Conservation (phyloP, 129 eudicot species). For the Lactuca sativa region DNA sequence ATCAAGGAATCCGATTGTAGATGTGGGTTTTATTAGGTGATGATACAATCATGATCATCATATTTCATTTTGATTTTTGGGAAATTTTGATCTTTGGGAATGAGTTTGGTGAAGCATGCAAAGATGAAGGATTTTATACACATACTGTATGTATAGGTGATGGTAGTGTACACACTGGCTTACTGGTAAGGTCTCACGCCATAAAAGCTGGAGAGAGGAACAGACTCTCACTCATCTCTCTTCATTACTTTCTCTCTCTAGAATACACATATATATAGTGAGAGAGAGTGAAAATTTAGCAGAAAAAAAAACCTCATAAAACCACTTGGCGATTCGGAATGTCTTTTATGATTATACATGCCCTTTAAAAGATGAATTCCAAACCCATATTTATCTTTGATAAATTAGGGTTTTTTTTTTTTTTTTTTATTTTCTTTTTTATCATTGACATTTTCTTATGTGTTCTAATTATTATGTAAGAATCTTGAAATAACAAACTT, state of each 20-base stretch:
- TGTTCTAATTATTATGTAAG: constrained; percentile 2
- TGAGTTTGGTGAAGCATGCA: constrained; percentile 79
- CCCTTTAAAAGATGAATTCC: not conserved
- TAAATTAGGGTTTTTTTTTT: not conserved
- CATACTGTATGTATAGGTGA: constrained; percentile 24
- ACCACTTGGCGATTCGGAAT: constrained; percentile 21
- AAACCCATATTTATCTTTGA: constrained; percentile 2
- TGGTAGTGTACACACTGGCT: constrained; percentile 49
- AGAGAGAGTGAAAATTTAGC: constrained; percentile 20
- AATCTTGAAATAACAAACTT: constrained; percentile 7
- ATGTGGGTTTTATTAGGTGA: constrained; percentile 33
- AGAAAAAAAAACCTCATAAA: constrained; percentile 20
- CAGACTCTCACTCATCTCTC: constrained; percentile 40
- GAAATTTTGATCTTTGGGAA: constrained; percentile 32
- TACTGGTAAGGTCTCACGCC: constrained; percentile 70
- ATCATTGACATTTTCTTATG: not conserved
- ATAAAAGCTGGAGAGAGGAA: constrained; percentile 75
- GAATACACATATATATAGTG: constrained; percentile 10
- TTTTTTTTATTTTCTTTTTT: not conserved
- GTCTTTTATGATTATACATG: constrained; percentile 9
- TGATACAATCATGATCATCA: constrained; percentile 23
- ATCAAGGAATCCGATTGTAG: constrained; percentile 34
- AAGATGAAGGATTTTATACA: constrained; percentile 52
- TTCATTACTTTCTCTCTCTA: constrained; percentile 48
- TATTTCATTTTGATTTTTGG: constrained; percentile 47